Percentiles rank a stretch among this genome's conserved stretches.
Evolutionary conservation across 2,329 filamentous ascomycete genomes (phyloP).

Genomic region (Aquanectria penicillioides): DNA sequence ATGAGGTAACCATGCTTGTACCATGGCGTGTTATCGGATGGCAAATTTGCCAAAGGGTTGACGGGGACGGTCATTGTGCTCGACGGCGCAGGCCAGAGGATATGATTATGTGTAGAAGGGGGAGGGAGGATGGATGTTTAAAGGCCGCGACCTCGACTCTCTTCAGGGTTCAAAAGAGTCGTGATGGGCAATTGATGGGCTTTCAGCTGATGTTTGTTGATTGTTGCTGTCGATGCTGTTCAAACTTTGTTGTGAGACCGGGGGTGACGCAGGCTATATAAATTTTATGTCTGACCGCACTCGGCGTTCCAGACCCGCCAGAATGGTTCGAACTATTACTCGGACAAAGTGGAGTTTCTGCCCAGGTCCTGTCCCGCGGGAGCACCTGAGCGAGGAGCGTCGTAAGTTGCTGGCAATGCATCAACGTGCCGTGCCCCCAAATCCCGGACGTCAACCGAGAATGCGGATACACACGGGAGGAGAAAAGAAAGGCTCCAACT

Average conservation of each 20-base stretch:
- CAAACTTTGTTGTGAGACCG: neutral
- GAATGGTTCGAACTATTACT: slow-evolving; percentile 1
- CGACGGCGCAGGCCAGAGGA: neutral
- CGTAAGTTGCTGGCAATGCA: slow-evolving; percentile 12
- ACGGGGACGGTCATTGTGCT: slow-evolving; percentile 9
- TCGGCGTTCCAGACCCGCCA: slow-evolving; percentile 20
- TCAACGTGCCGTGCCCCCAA: neutral
- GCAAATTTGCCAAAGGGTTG: neutral
- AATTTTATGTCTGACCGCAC: neutral
- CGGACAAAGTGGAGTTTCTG: slow-evolving; percentile 13
- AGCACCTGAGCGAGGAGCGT: too few species aligned
- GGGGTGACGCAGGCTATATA: slow-evolving; percentile 20
- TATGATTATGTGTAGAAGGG: too few species aligned
- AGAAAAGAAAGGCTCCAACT: neutral
- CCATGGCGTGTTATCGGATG: slow-evolving; percentile 24
- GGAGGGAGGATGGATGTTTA: neutral
- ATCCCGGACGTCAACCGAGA: neutral
- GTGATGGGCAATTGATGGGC: neutral
- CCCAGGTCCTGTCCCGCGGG: too few species aligned
- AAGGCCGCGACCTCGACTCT: neutral
- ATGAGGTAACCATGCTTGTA: slow-evolving; percentile 24
- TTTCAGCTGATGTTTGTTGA: slow-evolving; percentile 1
- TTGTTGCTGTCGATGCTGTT: neutral
- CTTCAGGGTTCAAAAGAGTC: neutral
- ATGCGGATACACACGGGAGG: neutral